Conservation (phyloP, 2,329 filamentous ascomycete genomes). For the Cytospora chrysosperma region DNA sequence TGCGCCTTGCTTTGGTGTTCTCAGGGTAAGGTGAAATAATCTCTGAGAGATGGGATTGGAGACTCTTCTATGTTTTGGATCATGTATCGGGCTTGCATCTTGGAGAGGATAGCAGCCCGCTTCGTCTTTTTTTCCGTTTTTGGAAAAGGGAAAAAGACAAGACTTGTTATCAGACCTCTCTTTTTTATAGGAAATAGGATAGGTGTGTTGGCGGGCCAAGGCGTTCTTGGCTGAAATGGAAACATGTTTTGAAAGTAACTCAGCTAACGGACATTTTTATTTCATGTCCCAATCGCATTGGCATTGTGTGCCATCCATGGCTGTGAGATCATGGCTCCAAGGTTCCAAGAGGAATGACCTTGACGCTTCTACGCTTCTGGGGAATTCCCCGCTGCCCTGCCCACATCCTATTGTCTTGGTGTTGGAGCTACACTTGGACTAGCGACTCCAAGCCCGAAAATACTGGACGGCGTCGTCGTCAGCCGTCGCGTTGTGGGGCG, state of each 20-base stretch:
- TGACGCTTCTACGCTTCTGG: background rate
- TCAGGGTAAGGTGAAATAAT: conserved; percentile 26
- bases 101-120: background rate
- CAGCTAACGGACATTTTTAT: too few relatives aligned
- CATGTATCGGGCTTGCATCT: conserved; percentile 14
- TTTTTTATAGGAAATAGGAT: conserved; percentile 11
- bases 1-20: conserved; percentile 26
- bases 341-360: background rate
- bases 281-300: background rate
- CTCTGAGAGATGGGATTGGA: conserved; percentile 23
- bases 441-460: background rate
- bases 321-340: background rate
- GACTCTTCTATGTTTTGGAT: conserved; percentile 10
- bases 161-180: conserved; percentile 11
- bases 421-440: background rate
- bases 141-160: conserved; percentile 4
- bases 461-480: background rate
- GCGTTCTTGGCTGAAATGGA: conserved; percentile 31
- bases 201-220: conserved; percentile 11
- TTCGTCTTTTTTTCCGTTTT: background rate
- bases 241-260: conserved; percentile 15
- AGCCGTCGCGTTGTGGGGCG: background rate
- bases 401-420: background rate
- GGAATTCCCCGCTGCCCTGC: background rate
- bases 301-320: background rate